Evolutionary conservation across 331 rosid species (phyloP), one percentile per base, ranked within the genome.

Genomic region (Stylosanthes scabra): DNA sequence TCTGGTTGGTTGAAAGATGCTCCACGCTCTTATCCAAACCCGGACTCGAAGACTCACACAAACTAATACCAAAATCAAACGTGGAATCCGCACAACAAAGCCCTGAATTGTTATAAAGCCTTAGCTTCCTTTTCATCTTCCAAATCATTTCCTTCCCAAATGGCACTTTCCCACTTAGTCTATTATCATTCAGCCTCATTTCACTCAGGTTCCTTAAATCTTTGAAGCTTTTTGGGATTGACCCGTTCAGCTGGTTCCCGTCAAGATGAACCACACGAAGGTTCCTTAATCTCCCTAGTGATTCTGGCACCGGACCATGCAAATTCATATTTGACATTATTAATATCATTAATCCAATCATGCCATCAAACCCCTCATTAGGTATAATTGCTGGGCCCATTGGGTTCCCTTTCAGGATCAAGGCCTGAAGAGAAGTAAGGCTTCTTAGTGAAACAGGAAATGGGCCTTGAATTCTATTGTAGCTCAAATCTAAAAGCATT

Each of bases 241-340:
- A 88, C 15, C 97, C 97, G 20, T 88, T 94, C 1, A 94, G 59
- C 2, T 42, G 73, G 73, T 94, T 94, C 49, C 80, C 89, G 13
- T 94, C 97, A 1, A 94, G 95, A 80, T 91, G 95, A 29, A 94
- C 84, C 50, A 88, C 97, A 0, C 95, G 88, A n/a, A 94, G 91
- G 62, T 80, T 88, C 0, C 76, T 77, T 50, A 91, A 72, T 4
- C 57, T 74, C 2, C 88, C 91, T 0, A 94, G 58, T 0, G 96
- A 91, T 7, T 75, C 75, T 0, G 97, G 98, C 0, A 94, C 70
- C 39, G 87, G 77, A 20, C 99, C 97, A 3, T 76, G 79, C 7
- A 91, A 37, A 70, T 83, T 88, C 88, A 82, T 91, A 63, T 81
- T 83, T 3, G 99, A 94, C 54, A 94, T 54, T 42, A 91, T 34